Evolutionary conservation across 192 early-diverging fungal genomes (phyloP), one percentile per base, ranked within the genome.

Genomic region (Entomortierella parvispora): DNA sequence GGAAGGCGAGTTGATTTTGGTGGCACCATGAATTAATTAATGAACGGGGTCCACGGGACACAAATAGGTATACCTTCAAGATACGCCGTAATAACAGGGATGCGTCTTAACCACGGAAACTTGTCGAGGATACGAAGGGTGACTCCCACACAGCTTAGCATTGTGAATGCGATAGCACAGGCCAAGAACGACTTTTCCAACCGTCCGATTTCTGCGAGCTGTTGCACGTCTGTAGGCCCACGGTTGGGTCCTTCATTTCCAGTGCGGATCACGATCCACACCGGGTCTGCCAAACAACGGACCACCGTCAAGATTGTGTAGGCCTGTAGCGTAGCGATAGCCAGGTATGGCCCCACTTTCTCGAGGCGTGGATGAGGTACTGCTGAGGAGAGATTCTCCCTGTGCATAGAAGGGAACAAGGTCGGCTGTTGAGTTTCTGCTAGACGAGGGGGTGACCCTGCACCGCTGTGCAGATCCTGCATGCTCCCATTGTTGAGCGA

Each of bases 261-360:
- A 0, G 48, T 34, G 28, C 34, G 6, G 31, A 47, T 37, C 28
- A 76, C 47, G 29, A 77, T 68, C 74, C 74, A 77, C 10, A 37
- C 50, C 5, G 74, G 74, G 34, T 68, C 65, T 29, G 74, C 74
- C 22, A 77, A 40, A 32, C 74, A 68, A 6, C 74, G 58, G 1
- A 77, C 74, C 9, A 77, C 74, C 14, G 74, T 77, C 20, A 77
- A 40, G 4, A 77, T 47, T 14, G 74, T 77, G 20, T 77, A 77
- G 0, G 74, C 74, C 20, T 77, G 74, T 32, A 77, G 40, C 4
- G 74, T 68, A 6, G 74, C 65, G 20, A 77, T 77, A 2, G 58
- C 34, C 6, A 77, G 58, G 37, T 68, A 77, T 2, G 74, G 74
- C 1, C 54, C 65, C 15, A 77, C 61, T 25, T 77, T 77, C 46